Base-by-base conservation (phyloP, 805 yeast species). In the Cyberlindnera galapagoensis region DNA sequence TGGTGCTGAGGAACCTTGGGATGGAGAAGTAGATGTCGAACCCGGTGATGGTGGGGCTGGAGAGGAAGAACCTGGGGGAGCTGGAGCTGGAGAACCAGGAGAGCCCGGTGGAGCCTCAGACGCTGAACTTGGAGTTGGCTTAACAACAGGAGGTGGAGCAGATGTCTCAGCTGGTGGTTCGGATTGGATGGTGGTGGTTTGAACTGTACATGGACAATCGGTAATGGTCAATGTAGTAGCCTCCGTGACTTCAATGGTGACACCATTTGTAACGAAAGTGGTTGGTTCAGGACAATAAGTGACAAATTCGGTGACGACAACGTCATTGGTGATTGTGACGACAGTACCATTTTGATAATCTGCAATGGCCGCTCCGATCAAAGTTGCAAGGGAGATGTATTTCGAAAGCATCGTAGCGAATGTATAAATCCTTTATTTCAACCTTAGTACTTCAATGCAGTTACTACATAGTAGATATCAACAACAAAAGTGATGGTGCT, bases 281-380 rank as follows among this genome's bases (percentile, higher is more conserved):
- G 94, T 84, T 32, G 94, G 62, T 43, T 54, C 64, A 59, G 94
- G 94, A 64, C 94, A 83, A 80, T 78, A 82, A 50, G 94, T 82
- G 63, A 82, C 75, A 72, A 65, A 71, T 53, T 66, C 79, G 20
- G 49, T 41, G 28, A 38, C 44, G 12, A 45, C 43, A 21, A 31
- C 25, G 27, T 43, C 33, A 9, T 23, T 29, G 18, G 52, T 34
- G 26, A 35, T 29, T 26, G 47, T 37, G 29, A 39, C 29, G 14
- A 37, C 39, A 21, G 44, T 34, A 17, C 30, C 30, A 42, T 44
- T 47, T 20, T 24, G 21, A 37, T 36, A 45, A 11, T 22, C 25
- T 12, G 39, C 39, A n/a, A 21, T 28, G 17, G 40, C 44, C 14
- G 32, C 30, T 24, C 42, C 31, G 28, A 21, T 36, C 17, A 44